phyloP scores from a whole-genome alignment of 306 rosid genomes.

The Hippophae rhamnoides region DNA sequence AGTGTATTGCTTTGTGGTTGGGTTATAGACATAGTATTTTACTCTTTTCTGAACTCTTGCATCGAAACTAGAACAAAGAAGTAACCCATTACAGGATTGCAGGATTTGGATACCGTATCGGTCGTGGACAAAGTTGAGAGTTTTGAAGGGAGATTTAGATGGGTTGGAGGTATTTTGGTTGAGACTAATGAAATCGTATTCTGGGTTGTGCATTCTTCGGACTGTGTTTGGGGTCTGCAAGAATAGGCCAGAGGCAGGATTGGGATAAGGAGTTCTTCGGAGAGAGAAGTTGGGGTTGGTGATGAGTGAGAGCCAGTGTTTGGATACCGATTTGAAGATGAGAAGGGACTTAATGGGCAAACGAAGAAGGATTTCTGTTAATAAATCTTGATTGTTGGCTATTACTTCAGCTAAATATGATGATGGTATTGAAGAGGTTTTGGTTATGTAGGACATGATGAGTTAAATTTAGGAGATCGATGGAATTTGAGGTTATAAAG shows the following conservation, averaged over 20 bases:
- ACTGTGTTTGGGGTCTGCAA: not conserved
- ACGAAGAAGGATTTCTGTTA: conserved; percentile 14
- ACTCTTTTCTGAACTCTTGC: not conserved
- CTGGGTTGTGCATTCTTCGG: not conserved
- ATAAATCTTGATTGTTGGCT: conserved; percentile 18
- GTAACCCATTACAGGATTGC: conserved; percentile 23
- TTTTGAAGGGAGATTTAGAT: not conserved
- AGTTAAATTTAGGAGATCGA: too few species aligned
- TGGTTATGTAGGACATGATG: not conserved
- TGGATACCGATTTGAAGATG: conserved; percentile 23
- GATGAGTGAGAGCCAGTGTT: conserved; percentile 26
- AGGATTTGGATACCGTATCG: conserved; percentile 2
- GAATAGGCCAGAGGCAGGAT: conserved; percentile 4
- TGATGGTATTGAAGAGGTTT: not conserved
- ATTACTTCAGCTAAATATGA: not conserved
- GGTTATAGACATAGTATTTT: conserved; percentile 7
- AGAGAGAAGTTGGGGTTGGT: conserved; percentile 8
- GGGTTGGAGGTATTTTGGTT: not conserved
- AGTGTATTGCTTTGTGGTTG: conserved; percentile 2
- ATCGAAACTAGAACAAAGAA: conserved; percentile 10
- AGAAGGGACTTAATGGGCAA: conserved; percentile 17
- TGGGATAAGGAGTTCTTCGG: not conserved
- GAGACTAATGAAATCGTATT: conserved; percentile 7
- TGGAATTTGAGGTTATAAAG: too few species aligned
- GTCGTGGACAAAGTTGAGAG: not conserved